These are phyloP conservation scores for Climacium dendroides DNA, from an alignment of 225 moss, liverwort and hornwort species.

Conservation along the genomic window DNA sequence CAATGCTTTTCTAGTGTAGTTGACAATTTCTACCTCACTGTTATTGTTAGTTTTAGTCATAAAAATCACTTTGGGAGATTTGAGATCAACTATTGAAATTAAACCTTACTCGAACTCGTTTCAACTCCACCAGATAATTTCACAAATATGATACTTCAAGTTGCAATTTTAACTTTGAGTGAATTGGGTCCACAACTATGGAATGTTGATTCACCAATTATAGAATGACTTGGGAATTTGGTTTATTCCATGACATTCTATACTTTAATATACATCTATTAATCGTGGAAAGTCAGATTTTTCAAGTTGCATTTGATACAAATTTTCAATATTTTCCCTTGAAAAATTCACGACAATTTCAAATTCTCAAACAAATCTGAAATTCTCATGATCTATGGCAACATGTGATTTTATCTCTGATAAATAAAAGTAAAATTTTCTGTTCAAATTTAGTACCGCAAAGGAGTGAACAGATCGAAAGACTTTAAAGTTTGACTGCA, in stretches of 20 bases:
- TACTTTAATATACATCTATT: too few species aligned
- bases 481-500: not conserved
- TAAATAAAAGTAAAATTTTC: too few species aligned
- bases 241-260: not conserved
- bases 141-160: rapidly evolving
- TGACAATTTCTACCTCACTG: not conserved
- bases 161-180: not conserved
- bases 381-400: not conserved
- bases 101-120: not conserved
- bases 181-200: too few species aligned
- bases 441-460: too few species aligned
- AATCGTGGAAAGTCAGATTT: not conserved
- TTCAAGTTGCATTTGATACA: not conserved
- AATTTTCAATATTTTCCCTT: not conserved
- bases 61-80: not conserved
- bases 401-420: not conserved
- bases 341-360: not conserved
- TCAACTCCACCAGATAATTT: not conserved
- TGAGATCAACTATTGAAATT: not conserved
- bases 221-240: not conserved
- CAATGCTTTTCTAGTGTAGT: not conserved
- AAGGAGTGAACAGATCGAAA: too few species aligned
- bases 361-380: not conserved
- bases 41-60: not conserved
- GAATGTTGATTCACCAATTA: not conserved